Evolutionary conservation across 202 grass and related monocot species (phyloP), one percentile per base, ranked within the genome.

Genomic region (Sporobolus alterniflorus): DNA sequence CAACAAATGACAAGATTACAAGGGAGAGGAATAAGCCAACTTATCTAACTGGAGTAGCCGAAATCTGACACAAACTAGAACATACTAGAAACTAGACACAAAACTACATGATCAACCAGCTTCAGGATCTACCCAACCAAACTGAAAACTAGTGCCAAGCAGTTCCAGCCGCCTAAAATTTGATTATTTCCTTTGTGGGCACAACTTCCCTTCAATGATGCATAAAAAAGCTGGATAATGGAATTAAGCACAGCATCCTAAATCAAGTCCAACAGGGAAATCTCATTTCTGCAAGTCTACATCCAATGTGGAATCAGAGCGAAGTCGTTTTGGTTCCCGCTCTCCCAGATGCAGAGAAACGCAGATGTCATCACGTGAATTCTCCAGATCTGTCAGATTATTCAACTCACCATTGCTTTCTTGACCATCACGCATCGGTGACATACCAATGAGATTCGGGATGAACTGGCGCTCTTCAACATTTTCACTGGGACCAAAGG

Each of bases 381-480:
- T 83, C 41, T 56, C 68, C 36, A 86, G 32, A 62, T 65, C 74
- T 5, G 46, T 25, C 17, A 26, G 50, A 40, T 82, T 84, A 32
- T 87, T 88, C 52, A 80, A 29, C 43, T 81, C 85, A 13, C 72
- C 75, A 9, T 80, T 88, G 64, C 50, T 34, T 62, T 78, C 89
- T 82, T 85, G 76, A 62, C 59, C 72, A 68, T 86, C 62, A 28
- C 12, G 83, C 47, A 76, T 75, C 2, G 77, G 83, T n/a, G 85
- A 84, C 74, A 87, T 88, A 68, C 85, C 66, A 61, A 85, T 93
- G 48, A 96, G 69, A 80, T 79, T 96, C 20, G 80, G 80, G 47
- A 94, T 91, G 69, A 94, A 94, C 64, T 88, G 92, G 39, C 67
- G 93, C 83, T 93, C 93, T 86, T 96, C 93, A 11, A 96, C 83